Conservation (phyloP, 1,284 basidiomycete genomes). For the Thecaphora frezii region DNA sequence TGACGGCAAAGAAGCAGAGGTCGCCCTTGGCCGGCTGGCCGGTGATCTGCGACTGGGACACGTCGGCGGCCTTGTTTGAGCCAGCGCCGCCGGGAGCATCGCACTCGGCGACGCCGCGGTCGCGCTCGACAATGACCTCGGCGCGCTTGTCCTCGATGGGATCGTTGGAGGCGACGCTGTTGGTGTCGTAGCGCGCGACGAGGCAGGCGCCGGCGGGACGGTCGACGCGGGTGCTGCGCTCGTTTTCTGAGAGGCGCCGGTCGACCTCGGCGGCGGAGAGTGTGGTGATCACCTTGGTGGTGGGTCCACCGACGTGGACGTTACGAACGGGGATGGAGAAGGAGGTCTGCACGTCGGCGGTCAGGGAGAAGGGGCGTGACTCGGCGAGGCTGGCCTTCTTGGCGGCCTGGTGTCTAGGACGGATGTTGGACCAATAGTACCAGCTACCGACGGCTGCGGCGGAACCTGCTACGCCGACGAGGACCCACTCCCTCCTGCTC, state of each 20-base stretch:
- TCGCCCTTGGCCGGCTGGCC: slow-evolving; percentile 35
- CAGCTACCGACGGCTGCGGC: slow-evolving; percentile 53
- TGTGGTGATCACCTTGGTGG: slow-evolving; percentile 49
- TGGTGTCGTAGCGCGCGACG: slow-evolving; percentile 56
- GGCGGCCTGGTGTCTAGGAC: slow-evolving; percentile 27
- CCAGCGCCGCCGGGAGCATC: slow-evolving; percentile 1
- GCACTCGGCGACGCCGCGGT: slow-evolving; percentile 34
- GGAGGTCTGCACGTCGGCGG: slow-evolving; percentile 29
- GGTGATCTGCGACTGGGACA: background rate
- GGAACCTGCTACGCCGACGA: slow-evolving; percentile 53
- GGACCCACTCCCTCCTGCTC: slow-evolving; percentile 51
- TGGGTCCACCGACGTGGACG: slow-evolving; percentile 28
- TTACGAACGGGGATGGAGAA: slow-evolving; percentile 50
- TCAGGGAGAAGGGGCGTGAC: slow-evolving; percentile 34
- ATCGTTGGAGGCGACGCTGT: slow-evolving; percentile 52
- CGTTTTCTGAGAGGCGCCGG: slow-evolving; percentile 45
- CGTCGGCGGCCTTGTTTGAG: background rate
- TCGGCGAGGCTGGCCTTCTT: slow-evolving; percentile 25
- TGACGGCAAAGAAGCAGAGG: slow-evolving; percentile 73
- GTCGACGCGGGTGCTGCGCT: slow-evolving; percentile 49
- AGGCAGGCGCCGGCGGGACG: slow-evolving; percentile 47
- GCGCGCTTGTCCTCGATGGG: slow-evolving; percentile 56
- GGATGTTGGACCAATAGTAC: slow-evolving; percentile 55
- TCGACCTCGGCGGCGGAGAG: slow-evolving; percentile 51
- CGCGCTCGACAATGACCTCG: slow-evolving; percentile 56